Conservation (phyloP, 2,329 filamentous ascomycete genomes). For the Calonectria hawksworthii region DNA sequence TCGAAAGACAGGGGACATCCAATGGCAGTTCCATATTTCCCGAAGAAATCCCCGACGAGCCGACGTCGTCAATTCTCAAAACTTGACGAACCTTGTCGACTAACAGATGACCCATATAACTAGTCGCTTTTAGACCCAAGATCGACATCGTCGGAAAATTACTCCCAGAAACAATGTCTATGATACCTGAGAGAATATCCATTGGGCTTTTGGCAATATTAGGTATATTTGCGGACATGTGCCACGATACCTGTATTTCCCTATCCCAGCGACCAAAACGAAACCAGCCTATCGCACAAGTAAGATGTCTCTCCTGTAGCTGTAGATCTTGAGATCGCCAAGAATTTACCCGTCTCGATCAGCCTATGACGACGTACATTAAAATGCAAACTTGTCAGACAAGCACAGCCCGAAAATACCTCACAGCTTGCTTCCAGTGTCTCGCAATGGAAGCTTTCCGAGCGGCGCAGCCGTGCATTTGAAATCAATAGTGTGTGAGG, state of each 20-base stretch:
- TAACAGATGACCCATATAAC: not conserved
- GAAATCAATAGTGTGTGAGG: not conserved
- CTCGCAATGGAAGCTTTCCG: not conserved
- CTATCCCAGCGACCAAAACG: not conserved
- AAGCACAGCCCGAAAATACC: not conserved
- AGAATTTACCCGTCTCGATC: not conserved
- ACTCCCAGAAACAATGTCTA: not conserved
- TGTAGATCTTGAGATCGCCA: not conserved
- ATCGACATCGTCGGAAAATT: not conserved
- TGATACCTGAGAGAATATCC: not conserved
- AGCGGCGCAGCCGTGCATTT: not conserved
- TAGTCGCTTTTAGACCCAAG: not conserved
- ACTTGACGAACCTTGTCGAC: not conserved
- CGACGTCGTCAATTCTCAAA: not conserved
- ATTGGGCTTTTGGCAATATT: not conserved
- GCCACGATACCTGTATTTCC: no score
- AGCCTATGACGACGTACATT: not conserved
- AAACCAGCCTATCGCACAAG: not conserved
- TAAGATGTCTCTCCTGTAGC: not conserved
- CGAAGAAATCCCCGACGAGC: not conserved
- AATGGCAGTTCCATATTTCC: not conserved
- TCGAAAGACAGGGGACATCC: not conserved
- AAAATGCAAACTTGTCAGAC: not conserved
- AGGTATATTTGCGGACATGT: not conserved
- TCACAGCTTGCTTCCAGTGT: not conserved